phyloP scores from a whole-genome alignment of 2,329 filamentous ascomycete species.

The Rhinocladiella mackenziei region DNA sequence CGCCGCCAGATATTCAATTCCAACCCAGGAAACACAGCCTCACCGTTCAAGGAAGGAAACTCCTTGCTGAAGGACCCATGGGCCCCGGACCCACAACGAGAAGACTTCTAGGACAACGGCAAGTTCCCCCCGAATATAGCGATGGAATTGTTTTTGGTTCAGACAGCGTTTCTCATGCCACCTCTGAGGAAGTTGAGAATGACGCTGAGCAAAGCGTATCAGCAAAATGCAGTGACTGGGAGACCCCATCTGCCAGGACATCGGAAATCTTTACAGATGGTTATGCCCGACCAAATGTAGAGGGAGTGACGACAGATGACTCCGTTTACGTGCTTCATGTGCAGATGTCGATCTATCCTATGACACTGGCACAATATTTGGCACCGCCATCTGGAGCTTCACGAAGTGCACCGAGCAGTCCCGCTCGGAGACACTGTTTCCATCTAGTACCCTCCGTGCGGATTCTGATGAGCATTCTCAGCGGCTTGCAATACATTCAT shows the following conservation, averaged over 20 bases:
- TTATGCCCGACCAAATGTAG: constrained; percentile 9
- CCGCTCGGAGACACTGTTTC: constrained; percentile 55
- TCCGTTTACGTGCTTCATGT: constrained; percentile 50
- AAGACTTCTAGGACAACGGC: too few relatives aligned
- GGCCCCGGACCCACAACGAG: background rate
- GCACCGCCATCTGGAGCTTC: constrained; percentile 36
- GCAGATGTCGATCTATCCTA: constrained; percentile 64
- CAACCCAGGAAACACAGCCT: constrained; percentile 7
- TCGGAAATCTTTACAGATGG: constrained; percentile 28
- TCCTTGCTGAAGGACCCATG: constrained; percentile 7
- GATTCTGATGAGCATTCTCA: constrained; percentile 57
- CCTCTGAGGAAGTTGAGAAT: constrained; percentile 4
- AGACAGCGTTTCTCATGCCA: constrained; percentile 15
- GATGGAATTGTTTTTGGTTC: constrained; percentile 24
- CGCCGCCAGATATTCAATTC: background rate
- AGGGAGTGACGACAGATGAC: constrained; percentile 31
- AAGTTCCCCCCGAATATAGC: constrained; percentile 2
- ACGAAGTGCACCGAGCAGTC: constrained; percentile 7
- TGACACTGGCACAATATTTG: constrained; percentile 59
- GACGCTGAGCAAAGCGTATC: constrained; percentile 6
- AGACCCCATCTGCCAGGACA: constrained; percentile 13
- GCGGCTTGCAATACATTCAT: constrained; percentile 64
- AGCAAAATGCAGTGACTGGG: constrained; percentile 6
- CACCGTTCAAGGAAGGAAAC: constrained; percentile 13
- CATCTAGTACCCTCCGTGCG: constrained; percentile 55